Conservation (phyloP, 139 green algal species). For the Micromonas pusilla region DNA sequence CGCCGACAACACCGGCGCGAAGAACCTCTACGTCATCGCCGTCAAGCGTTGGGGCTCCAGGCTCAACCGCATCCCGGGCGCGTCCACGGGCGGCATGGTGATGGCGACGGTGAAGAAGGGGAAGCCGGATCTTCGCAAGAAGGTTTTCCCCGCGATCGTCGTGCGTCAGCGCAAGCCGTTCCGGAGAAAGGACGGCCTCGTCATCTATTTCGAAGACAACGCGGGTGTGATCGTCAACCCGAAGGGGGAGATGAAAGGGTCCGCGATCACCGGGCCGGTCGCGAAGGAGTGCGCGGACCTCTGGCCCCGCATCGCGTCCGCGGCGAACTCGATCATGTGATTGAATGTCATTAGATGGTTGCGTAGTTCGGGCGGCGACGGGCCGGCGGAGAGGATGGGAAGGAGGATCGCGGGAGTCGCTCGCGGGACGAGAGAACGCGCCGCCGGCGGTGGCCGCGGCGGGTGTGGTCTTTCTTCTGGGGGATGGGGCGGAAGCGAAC, state of each 20-base stretch:
- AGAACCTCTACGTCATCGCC: constrained; percentile 99
- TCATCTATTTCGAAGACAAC: constrained; percentile 99
- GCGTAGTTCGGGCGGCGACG: no score
- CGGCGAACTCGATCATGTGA: constrained; percentile 96
- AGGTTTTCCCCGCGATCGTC: constrained; percentile 91
- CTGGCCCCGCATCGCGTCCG: constrained; percentile 96
- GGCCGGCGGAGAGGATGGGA: no score
- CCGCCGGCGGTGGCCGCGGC: no score
- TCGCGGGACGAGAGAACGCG: no score
- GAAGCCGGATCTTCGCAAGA: constrained; percentile 99
- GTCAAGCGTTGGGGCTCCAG: constrained; percentile 81
- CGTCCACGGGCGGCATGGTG: constrained; percentile 88
- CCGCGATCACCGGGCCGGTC: constrained; percentile 96
- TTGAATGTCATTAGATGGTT: background rate
- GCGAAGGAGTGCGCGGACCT: constrained; percentile 99
- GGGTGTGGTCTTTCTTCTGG: no score
- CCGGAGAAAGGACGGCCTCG: constrained; percentile 93
- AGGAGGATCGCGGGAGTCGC: no score
- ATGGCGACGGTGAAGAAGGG: constrained; percentile 99
- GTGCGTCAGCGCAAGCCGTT: constrained; percentile 97
- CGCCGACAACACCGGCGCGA: constrained; percentile 95
- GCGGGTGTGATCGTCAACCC: constrained; percentile 98
- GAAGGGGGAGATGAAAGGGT: constrained; percentile 99
- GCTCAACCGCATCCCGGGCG: constrained; percentile 91
- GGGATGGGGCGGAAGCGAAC: no score